Evolutionary conservation across 2,329 filamentous ascomycete species (phyloP).

Genomic region (Penicillium sp.): DNA sequence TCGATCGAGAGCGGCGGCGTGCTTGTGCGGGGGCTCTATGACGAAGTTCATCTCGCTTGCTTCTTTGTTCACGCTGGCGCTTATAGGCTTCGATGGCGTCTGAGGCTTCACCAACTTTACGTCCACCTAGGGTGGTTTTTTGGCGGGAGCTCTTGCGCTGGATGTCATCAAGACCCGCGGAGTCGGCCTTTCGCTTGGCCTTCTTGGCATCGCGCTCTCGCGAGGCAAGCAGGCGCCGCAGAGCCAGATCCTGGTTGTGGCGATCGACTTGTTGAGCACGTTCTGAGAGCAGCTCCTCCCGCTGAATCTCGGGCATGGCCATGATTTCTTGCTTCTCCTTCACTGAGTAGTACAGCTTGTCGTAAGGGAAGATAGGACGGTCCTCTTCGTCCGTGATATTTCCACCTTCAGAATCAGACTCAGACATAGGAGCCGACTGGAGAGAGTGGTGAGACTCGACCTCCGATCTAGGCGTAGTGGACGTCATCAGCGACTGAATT

Average conservation of each 20-base stretch:
- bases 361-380: constrained; percentile 66
- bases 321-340: constrained; percentile 74
- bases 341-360: constrained; percentile 72
- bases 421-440: constrained; percentile 81
- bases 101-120: constrained; percentile 62
- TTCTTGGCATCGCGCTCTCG: constrained; percentile 56
- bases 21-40: constrained; percentile 38
- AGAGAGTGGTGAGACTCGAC: constrained; percentile 64
- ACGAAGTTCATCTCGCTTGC: constrained; percentile 45
- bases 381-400: constrained; percentile 45
- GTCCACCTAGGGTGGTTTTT: constrained; percentile 60
- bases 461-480: constrained; percentile 53
- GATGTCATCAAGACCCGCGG: constrained; percentile 70
- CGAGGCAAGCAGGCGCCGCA: constrained; percentile 69
- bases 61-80: constrained; percentile 55
- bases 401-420: constrained; percentile 74
- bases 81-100: constrained; percentile 68
- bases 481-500: constrained; percentile 9
- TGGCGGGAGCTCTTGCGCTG: constrained; percentile 68
- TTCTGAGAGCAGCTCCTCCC: constrained; percentile 83
- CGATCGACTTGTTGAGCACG: constrained; percentile 77
- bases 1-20: constrained; percentile 56
- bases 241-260: constrained; percentile 71
- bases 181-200: constrained; percentile 68
- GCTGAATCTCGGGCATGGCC: constrained; percentile 80